A percentile compares a stretch with the other conserved stretches of the same genome.
phyloP scores from a whole-genome alignment of 306 rosid species.

The Cucurbita moschata region DNA sequence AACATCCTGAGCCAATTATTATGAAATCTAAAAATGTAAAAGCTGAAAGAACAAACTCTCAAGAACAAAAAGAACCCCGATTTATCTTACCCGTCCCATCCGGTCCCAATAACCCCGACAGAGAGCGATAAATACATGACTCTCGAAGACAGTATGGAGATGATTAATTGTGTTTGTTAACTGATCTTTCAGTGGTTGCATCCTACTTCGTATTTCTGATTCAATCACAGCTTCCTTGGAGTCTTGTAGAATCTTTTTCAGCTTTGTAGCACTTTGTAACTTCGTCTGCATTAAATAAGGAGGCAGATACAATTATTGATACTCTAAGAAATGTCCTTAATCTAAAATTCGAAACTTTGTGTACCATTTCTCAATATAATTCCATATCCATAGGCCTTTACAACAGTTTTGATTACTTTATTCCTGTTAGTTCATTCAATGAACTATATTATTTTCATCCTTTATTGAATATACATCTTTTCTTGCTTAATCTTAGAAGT shows the following conservation, averaged over 20 bases:
- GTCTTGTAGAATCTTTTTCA: slow-evolving; percentile 91
- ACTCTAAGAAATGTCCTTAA: not conserved
- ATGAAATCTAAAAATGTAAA: not conserved
- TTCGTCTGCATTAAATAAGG: slow-evolving; percentile 42
- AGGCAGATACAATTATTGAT: not conserved
- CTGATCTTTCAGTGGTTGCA: slow-evolving; percentile 80
- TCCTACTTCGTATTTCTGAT: slow-evolving; percentile 61
- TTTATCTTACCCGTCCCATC: slow-evolving; percentile 66
- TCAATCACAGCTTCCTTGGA: slow-evolving; percentile 72
- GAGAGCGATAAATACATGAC: slow-evolving; percentile 59
- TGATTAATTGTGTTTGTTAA: slow-evolving; percentile 52
- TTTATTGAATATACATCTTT: too few relatives aligned
- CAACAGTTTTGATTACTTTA: not conserved
- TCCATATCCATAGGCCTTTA: not conserved
- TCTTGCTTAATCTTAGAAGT: too few relatives aligned
- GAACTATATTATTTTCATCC: not conserved
- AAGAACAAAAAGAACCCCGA: not conserved
- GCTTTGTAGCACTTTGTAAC: slow-evolving; percentile 70
- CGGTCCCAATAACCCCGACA: slow-evolving; percentile 96
- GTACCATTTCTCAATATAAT: not conserved
- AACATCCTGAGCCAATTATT: slow-evolving; percentile 47
- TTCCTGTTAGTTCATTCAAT: not conserved
- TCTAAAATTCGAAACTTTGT: not conserved
- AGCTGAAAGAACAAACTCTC: not conserved
- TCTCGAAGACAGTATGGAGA: slow-evolving; percentile 53